Conservation (phyloP, 306 rosid genomes). For the Nissolia schottii region DNA sequence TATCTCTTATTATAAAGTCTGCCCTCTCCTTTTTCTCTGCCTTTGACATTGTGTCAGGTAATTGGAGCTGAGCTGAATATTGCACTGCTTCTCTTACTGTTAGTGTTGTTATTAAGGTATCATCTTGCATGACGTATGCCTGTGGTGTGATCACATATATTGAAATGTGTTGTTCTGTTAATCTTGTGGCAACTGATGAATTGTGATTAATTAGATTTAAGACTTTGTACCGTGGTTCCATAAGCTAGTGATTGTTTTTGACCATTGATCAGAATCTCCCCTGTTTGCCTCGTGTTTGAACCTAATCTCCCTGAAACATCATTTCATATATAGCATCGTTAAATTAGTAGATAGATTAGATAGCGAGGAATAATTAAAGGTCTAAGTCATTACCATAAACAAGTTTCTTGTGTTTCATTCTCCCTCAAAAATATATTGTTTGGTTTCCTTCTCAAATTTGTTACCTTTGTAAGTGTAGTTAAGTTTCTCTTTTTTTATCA, state of each 20-base stretch:
- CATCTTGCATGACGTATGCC: conserved; percentile 49
- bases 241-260: conserved; percentile 11
- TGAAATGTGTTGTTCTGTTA: no score
- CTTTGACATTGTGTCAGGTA: conserved; percentile 35
- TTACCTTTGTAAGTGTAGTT: no score
- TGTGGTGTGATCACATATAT: background rate
- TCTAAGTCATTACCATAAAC: no score
- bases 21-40: conserved; percentile 41
- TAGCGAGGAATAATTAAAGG: no score
- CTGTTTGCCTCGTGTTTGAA: conserved; percentile 21
- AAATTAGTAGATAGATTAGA: no score
- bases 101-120: conserved; percentile 29
- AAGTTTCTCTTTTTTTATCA: no score
- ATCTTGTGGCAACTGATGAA: background rate
- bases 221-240: conserved; percentile 29
- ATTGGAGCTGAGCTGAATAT: conserved; percentile 48
- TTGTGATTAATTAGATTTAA: no score
- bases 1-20: conserved; percentile 36
- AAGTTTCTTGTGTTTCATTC: no score
- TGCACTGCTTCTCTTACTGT: conserved; percentile 42
- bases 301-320: conserved; percentile 26
- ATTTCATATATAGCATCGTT: background rate
- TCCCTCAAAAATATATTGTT: no score
- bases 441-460: no score
- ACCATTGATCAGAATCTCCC: conserved; percentile 31